These are phyloP conservation scores for Cucurbita ficifolia DNA, from an alignment of 306 rosid species.

Conservation along the genomic window DNA sequence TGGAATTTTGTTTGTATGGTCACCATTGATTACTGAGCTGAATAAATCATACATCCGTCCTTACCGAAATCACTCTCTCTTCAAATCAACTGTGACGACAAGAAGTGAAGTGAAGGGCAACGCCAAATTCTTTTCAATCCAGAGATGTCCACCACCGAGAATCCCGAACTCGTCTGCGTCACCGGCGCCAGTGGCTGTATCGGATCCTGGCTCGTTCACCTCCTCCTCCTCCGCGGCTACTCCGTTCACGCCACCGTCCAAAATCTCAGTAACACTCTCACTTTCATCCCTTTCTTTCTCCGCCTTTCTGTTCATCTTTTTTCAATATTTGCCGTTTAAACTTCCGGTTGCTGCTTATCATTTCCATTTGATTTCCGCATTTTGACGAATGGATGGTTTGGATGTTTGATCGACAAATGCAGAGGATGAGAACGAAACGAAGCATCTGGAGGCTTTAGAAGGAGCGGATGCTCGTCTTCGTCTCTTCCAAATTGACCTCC, in stretches of 20 bases:
- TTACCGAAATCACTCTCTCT: no score
- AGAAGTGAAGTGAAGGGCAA: no score
- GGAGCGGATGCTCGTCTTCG: constrained; percentile 47
- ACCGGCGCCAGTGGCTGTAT: constrained; percentile 87
- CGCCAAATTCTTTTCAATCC: not conserved
- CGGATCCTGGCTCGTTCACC: constrained; percentile 71
- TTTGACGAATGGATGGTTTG: not conserved
- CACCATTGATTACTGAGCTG: no score
- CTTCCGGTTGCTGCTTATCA: not conserved
- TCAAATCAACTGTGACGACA: no score
- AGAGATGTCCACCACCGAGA: constrained; percentile 11
- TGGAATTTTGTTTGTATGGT: no score
- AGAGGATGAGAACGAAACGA: constrained; percentile 62
- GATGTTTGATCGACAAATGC: not conserved
- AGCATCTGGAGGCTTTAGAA: constrained; percentile 50
- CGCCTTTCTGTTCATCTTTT: not conserved
- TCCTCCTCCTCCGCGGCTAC: constrained; percentile 74
- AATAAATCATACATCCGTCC: no score
- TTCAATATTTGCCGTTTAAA: not conserved
- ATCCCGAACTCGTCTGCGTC: constrained; percentile 45
- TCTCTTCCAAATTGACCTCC: constrained; percentile 82
- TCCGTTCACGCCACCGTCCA: constrained; percentile 71
- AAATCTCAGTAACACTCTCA: constrained; percentile 34
- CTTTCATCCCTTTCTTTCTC: not conserved
- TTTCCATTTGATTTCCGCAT: not conserved